A percentile compares a stretch with the other conserved stretches of the same genome.
Conservation (phyloP, 352 stramenopile species). For the Phytophthora syringae region DNA sequence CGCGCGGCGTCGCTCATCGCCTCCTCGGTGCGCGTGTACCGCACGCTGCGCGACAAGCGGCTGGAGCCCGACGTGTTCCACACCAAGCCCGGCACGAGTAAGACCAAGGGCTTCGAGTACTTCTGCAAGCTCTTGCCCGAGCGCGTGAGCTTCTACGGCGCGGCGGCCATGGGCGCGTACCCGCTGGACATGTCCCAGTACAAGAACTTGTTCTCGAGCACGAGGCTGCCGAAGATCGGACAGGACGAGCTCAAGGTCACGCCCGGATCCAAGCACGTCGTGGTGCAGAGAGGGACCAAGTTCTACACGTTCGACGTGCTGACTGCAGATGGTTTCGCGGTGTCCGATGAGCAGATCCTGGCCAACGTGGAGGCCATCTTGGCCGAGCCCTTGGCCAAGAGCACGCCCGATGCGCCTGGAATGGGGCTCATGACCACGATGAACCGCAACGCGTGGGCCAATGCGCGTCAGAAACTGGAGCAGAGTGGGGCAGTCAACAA, state of each 20-base stretch:
- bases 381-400: constrained; percentile 54
- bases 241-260: constrained; percentile 80
- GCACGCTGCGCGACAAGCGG: constrained; percentile 79
- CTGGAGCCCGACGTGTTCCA: constrained; percentile 91
- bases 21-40: constrained; percentile 84
- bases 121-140: constrained; percentile 87
- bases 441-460: constrained; percentile 85
- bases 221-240: constrained; percentile 65
- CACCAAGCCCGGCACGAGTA: constrained; percentile 82
- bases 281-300: constrained; percentile 86
- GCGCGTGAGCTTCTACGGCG: constrained; percentile 88
- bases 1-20: constrained; percentile 86
- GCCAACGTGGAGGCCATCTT: constrained; percentile 87
- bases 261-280: constrained; percentile 72
- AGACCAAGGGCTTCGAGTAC: constrained; percentile 83
- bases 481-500: constrained; percentile 62
- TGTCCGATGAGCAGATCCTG: constrained; percentile 84
- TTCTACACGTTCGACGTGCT: constrained; percentile 91
- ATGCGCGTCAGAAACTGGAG: constrained; percentile 65
- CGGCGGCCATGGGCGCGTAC: constrained; percentile 84
- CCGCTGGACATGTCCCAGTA: constrained; percentile 94
- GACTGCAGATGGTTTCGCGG: constrained; percentile 54
- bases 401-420: constrained; percentile 45
- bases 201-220: constrained; percentile 89
- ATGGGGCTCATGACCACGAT: constrained; percentile 85